Evolutionary conservation across 1,139 yeast genomes (phyloP).

Genomic region (Kodamaea sp.): DNA sequence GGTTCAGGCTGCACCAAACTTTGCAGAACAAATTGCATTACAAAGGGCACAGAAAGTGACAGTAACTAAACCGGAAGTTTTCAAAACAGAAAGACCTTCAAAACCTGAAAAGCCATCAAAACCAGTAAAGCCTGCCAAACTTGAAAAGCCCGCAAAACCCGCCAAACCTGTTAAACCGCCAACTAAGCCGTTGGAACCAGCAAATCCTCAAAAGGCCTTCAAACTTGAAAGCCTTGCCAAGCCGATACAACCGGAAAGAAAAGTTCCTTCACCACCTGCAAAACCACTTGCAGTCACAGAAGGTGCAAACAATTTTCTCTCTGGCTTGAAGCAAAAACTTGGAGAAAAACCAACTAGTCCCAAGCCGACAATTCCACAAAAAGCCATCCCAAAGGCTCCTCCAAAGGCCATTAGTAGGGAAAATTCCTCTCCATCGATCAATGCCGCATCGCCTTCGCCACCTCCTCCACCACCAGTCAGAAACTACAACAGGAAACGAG

Average conservation of each 20-base stretch:
- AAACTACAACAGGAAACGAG: slow-evolving; percentile 25
- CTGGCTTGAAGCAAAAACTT: slow-evolving; percentile 11
- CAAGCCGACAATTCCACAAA: slow-evolving; percentile 13
- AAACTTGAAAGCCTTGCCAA: slow-evolving; percentile 12
- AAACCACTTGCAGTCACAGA: slow-evolving; percentile 1
- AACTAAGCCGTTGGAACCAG: slow-evolving; percentile 15
- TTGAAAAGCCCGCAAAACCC: slow-evolving; percentile 13
- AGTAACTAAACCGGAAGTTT: slow-evolving; percentile 1
- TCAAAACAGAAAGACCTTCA: slow-evolving; percentile 5
- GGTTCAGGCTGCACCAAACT: slow-evolving; percentile 15
- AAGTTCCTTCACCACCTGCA: slow-evolving; percentile 1
- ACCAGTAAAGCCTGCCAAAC: slow-evolving; percentile 11
- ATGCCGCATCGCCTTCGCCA: slow-evolving; percentile 17
- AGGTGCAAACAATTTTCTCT: slow-evolving; percentile 5
- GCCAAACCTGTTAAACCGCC: slow-evolving; percentile 12
- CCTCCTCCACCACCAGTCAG: slow-evolving; percentile 41
- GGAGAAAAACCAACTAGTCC: slow-evolving; percentile 6
- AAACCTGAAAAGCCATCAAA: slow-evolving; percentile 11
- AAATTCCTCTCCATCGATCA: slow-evolving; percentile 5
- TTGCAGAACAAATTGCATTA: slow-evolving; percentile 24
- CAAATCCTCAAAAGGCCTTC: slow-evolving; percentile 9
- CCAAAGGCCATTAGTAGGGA: slow-evolving; percentile 8
- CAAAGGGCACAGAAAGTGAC: slow-evolving; percentile 2
- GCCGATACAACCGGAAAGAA: slow-evolving; percentile 4
- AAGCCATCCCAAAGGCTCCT: slow-evolving; percentile 10